Percentiles rank a stretch among this genome's conserved stretches.
Conservation (phyloP, 1,284 basidiomycete species). For the Austroboletus novae-zelandiae region DNA sequence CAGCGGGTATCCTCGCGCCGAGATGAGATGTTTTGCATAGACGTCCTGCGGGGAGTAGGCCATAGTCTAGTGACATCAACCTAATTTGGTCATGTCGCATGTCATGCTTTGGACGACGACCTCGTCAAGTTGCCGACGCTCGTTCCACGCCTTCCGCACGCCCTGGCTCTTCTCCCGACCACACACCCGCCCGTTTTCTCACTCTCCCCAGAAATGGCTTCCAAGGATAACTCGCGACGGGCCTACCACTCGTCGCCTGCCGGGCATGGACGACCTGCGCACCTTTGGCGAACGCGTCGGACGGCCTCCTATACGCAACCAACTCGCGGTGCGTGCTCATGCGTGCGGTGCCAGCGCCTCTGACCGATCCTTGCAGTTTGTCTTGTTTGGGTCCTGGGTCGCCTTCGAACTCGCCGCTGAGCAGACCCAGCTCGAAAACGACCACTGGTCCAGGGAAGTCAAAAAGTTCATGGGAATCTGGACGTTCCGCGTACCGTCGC, state of each 20-base stretch:
- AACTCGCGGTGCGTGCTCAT: slow-evolving; percentile 37
- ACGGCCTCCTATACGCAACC: slow-evolving; percentile 37
- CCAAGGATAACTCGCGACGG: slow-evolving; percentile 22
- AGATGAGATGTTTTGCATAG: slow-evolving; percentile 11
- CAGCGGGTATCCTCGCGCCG: slow-evolving; percentile 28
- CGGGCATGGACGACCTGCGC: slow-evolving; percentile 19
- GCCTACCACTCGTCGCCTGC: slow-evolving; percentile 25
- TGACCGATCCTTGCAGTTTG: slow-evolving; percentile 30
- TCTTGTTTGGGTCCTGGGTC: slow-evolving; percentile 34
- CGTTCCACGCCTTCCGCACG: slow-evolving; percentile 15
- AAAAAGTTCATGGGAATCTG: slow-evolving; percentile 25
- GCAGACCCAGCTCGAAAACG: slow-evolving; percentile 40
- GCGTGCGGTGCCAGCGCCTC: background rate
- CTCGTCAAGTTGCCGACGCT: slow-evolving; percentile 16
- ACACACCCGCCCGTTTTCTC: slow-evolving; percentile 20
- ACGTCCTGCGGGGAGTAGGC: no score
- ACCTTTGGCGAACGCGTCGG: slow-evolving; percentile 38
- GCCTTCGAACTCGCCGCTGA: slow-evolving; percentile 34
- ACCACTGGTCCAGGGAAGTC: slow-evolving; percentile 33
- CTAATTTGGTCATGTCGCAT: no score
- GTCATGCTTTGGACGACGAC: slow-evolving; percentile 23
- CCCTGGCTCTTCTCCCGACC: slow-evolving; percentile 11
- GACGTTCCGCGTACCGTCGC: slow-evolving; percentile 29
- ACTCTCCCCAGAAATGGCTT: slow-evolving; percentile 18
- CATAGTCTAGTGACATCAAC: no score